Base-by-base conservation (phyloP, 495 filamentous ascomycete genomes). In the Penicillium dipodomyicola region DNA sequence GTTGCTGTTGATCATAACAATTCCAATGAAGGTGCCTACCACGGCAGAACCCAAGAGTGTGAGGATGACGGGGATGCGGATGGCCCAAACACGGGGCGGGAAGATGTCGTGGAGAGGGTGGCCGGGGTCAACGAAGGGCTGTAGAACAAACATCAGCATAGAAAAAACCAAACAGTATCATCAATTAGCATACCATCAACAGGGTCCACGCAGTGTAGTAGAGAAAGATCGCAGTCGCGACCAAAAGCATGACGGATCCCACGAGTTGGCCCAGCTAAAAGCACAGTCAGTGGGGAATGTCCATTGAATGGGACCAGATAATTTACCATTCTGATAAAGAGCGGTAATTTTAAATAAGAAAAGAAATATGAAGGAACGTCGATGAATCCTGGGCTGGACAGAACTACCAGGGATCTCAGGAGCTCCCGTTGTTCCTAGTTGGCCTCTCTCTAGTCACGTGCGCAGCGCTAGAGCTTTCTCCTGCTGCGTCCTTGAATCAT, bases 141-240 rank as follows among this genome's bases (percentile, higher is more conserved):
- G 49, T 46, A 33, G 49, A 48, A 44, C 6, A 49, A 54, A 14
- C n/a, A 25, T 43, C 14, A 57, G 51, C 60, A 46, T 48, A 14
- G 50, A 6, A 25, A 25, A 40, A 23, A 37, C 32, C 25, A 49
- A 25, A 15, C 32, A 3, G 30, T 22, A 27, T 32, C 17, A 44
- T 43, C 20, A 58, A 39, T 35, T 33, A 40, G 63, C 67, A 57
- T 82, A 96, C 94, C 89, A 99, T 97, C 52, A 97, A 81, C 53
- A 99, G 78, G 4, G 94, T 97, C 94, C 94, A 99, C 65, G 96
- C 84, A 17, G 92, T 95, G 77, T 99, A 99, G 82, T 99, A 99
- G 59, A 96, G 85, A 74, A 99, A 99, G 76, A 99, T 91, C 72
- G 87, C 85, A 61, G 92, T 88, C 69, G 94, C 92, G 80, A 87